Percentiles rank a stretch among this genome's conserved stretches.
Conservation (phyloP, 495 filamentous ascomycete genomes). For the Tetracladium marchalianum region DNA sequence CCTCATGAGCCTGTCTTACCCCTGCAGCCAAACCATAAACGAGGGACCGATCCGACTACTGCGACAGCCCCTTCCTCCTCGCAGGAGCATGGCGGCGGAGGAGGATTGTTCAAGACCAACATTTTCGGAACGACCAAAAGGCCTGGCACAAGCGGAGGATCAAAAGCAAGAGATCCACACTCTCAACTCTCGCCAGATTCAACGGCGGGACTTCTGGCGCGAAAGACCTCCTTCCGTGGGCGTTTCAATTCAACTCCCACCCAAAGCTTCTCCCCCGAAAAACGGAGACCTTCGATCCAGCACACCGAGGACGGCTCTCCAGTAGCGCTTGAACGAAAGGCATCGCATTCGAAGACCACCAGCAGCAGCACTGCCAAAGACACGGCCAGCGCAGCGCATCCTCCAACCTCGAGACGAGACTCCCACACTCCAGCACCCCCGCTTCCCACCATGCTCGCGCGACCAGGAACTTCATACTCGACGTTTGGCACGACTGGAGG, state of each 20-base stretch:
- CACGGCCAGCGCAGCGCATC: background rate
- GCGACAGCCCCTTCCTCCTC: no score
- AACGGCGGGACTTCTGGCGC: no score
- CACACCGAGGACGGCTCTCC: background rate
- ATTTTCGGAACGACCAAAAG: no score
- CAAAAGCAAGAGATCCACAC: no score
- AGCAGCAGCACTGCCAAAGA: conserved; percentile 6
- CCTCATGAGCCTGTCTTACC: no score
- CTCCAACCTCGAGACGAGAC: conserved; percentile 4
- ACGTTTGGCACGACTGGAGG: conserved; percentile 6
- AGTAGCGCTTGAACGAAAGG: background rate
- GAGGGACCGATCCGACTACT: no score
- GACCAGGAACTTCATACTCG: conserved; percentile 13
- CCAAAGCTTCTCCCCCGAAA: conserved; percentile 5
- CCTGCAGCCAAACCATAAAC: no score
- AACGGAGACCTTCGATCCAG: background rate
- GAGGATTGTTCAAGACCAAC: no score
- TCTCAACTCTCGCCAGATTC: no score
- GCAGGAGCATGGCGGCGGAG: no score
- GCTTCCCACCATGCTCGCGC: conserved; percentile 18
- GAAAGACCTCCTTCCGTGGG: conserved; percentile 2
- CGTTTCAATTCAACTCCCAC: conserved; percentile 9
- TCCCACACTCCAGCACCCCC: conserved; percentile 12
- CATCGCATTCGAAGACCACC: conserved; percentile 2
- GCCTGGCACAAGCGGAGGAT: no score